These are phyloP conservation scores for Batrachochytrium dendrobatidis DNA, from an alignment of 371 early-diverging fungal species.

Conservation along the genomic window DNA sequence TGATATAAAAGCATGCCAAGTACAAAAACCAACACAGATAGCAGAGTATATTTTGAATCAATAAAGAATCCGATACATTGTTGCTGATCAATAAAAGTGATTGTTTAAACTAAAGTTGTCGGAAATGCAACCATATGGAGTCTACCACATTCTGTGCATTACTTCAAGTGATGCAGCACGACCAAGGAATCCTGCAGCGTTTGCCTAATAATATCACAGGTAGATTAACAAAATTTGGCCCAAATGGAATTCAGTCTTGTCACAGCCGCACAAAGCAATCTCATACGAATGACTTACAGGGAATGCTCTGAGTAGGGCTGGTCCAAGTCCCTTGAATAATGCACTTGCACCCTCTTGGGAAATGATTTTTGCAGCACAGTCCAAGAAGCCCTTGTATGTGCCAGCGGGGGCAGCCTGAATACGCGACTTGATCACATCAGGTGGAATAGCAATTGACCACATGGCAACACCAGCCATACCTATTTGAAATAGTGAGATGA, in stretches of 20 bases:
- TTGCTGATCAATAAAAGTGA: no score
- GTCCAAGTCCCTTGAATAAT: constrained; percentile 93
- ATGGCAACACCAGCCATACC: constrained; percentile 73
- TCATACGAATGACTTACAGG: constrained; percentile 54
- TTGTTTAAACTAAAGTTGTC: no score
- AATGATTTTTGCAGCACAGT: constrained; percentile 59
- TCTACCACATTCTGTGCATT: constrained; percentile 65
- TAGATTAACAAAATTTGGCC: not conserved
- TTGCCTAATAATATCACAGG: constrained; percentile 23
- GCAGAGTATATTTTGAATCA: no score
- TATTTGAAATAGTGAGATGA: constrained; percentile 3
- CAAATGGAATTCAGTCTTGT: not conserved
- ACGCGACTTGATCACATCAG: constrained; percentile 95
- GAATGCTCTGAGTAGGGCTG: constrained; percentile 95
- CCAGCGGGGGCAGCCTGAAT: constrained; percentile 93
- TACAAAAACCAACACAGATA: no score
- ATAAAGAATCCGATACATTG: no score
- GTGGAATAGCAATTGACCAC: constrained; percentile 82
- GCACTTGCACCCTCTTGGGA: constrained; percentile 80
- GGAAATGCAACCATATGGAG: no score
- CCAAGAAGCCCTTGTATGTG: constrained; percentile 79
- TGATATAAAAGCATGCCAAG: no score
- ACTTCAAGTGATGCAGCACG: constrained; percentile 56
- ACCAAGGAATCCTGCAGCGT: constrained; percentile 61
- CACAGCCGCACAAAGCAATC: not conserved